phyloP scores from a whole-genome alignment of 2,329 filamentous ascomycete genomes.

The Pestalotiopsis sp. region DNA sequence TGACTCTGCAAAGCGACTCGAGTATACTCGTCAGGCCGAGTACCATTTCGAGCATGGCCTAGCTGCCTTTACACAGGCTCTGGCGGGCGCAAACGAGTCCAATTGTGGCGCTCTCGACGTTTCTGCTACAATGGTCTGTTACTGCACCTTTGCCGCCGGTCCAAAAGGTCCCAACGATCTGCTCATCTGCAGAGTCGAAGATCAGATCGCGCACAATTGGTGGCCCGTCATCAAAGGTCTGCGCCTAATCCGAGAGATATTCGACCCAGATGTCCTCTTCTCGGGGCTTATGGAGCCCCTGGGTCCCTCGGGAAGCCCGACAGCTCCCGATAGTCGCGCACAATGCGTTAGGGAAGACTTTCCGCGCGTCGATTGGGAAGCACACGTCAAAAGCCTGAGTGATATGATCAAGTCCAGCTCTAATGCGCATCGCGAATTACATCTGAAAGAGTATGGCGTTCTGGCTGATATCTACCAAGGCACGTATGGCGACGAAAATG shows the following conservation, averaged over 20 bases:
- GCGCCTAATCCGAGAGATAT: constrained; percentile 9
- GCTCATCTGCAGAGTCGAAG: constrained; percentile 27
- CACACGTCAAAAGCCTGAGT: not conserved
- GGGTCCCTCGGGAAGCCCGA: not conserved
- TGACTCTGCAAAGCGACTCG: constrained; percentile 12
- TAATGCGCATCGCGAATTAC: not conserved
- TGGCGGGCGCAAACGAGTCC: constrained; percentile 26
- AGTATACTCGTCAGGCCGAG: constrained; percentile 24
- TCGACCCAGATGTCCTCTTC: constrained; percentile 13
- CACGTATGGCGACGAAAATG: constrained; percentile 18
- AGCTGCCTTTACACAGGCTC: constrained; percentile 26
- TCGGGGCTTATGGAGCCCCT: constrained; percentile 10
- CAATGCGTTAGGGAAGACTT: not conserved
- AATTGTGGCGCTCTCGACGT: constrained; percentile 35
- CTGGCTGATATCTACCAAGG: constrained; percentile 10
- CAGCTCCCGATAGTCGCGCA: not conserved
- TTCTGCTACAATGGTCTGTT: constrained; percentile 30
- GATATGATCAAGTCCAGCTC: not conserved
- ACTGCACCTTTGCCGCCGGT: constrained; percentile 33
- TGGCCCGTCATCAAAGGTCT: constrained; percentile 16
- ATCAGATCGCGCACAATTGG: constrained; percentile 14
- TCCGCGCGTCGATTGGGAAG: not conserved
- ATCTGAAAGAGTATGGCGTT: not conserved
- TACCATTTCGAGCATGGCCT: constrained; percentile 30
- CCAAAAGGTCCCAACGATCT: constrained; percentile 30